phyloP scores from a whole-genome alignment of 31 red algal species.

The Odonthalia washingtoniensis region DNA sequence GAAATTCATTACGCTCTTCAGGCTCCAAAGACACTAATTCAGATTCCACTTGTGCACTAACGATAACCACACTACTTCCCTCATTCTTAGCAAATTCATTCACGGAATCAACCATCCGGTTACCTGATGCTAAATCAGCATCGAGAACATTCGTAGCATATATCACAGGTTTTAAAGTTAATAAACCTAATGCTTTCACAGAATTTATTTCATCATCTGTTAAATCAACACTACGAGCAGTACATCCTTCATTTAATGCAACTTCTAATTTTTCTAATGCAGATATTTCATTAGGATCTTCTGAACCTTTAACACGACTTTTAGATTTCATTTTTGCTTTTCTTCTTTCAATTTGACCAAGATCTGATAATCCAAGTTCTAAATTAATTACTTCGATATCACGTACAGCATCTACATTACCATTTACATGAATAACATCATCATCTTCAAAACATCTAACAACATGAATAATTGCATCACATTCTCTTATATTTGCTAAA shows the following conservation, averaged over 20 bases:
- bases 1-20: conserved; percentile 77
- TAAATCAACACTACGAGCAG: conserved; percentile 58
- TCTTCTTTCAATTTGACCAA: conserved; percentile 85
- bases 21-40: conserved; percentile 74
- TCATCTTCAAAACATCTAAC: conserved; percentile 97
- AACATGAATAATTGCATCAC: conserved; percentile 96
- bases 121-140: conserved; percentile 65
- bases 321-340: conserved; percentile 51
- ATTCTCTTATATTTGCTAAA: conserved; percentile 93
- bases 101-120: conserved; percentile 65
- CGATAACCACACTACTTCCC: conserved; percentile 57
- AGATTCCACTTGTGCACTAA: conserved; percentile 88
- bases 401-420: conserved; percentile 81
- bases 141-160: conserved; percentile 96
- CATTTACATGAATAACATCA: conserved; percentile 91
- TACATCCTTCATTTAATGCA: conserved; percentile 69
- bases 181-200: conserved; percentile 71
- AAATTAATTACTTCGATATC: conserved; percentile 96
- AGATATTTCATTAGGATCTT: conserved; percentile 54
- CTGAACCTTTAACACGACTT: conserved; percentile 39
- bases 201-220: conserved; percentile 71
- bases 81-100: conserved; percentile 68
- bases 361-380: conserved; percentile 87
- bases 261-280: conserved; percentile 75
- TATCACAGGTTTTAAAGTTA: conserved; percentile 93